Evolutionary conservation across 371 early-diverging fungal species (phyloP).

Genomic region (Mucor plumbeus): DNA sequence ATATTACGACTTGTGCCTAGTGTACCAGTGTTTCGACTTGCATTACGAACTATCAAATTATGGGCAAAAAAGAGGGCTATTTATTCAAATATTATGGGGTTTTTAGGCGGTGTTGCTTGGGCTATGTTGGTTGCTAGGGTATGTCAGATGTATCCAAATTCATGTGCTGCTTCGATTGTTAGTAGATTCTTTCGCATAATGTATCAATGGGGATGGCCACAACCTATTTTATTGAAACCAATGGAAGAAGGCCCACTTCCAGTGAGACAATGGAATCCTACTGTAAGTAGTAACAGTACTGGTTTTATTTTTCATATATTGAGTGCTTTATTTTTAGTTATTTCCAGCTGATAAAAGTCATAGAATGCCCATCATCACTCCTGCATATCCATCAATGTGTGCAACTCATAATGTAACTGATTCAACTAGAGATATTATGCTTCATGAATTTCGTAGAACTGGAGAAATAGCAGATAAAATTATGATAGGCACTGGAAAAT

Average conservation of each 20-base stretch:
- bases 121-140: conserved; percentile 98
- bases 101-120: conserved; percentile 99
- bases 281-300: conserved; percentile 39
- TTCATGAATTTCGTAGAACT: conserved; percentile 84
- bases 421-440: conserved; percentile 89
- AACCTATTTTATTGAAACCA: conserved; percentile 93
- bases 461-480: conserved; percentile 75
- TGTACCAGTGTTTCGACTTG: conserved; percentile 87
- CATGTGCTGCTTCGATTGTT: conserved; percentile 88
- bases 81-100: conserved; percentile 98
- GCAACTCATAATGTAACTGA: conserved; percentile 98
- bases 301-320: not conserved
- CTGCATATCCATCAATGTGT: conserved; percentile 99
- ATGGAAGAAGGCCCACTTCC: conserved; percentile 93
- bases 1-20: conserved; percentile 95
- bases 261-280: conserved; percentile 98
- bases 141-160: conserved; percentile 98
- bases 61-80: conserved; percentile 98
- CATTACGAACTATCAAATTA: conserved; percentile 96
- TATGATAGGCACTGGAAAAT: conserved; percentile 65
- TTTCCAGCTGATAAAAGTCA: conserved; percentile 92
- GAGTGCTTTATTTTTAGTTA: conserved; percentile 39
- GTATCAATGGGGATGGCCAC: conserved; percentile 97
- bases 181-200: conserved; percentile 92
- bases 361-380: conserved; percentile 99